phyloP scores from a whole-genome alignment of 2,329 filamentous ascomycete species.

The Allantophomopsis lycopodina region DNA sequence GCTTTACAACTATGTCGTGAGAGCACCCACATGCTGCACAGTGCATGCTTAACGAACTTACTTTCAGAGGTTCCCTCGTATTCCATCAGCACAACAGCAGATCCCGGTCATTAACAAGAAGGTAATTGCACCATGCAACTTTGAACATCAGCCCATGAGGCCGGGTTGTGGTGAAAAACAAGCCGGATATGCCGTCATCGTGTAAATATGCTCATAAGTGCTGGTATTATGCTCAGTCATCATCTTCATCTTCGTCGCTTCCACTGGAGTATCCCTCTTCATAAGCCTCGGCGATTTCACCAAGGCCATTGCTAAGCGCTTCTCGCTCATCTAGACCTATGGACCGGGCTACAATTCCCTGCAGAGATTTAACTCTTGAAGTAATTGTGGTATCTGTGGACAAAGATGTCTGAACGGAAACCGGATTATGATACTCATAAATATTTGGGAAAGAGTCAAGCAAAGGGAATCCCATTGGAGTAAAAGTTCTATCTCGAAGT shows the following conservation, averaged over 20 bases:
- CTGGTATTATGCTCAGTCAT: conserved; percentile 7
- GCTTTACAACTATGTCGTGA: too few relatives aligned
- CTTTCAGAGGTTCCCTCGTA: neutral
- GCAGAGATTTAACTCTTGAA: conserved; percentile 50
- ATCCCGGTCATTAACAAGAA: neutral
- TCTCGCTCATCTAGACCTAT: conserved; percentile 72
- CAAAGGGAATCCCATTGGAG: conserved; percentile 53
- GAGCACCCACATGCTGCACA: too few relatives aligned
- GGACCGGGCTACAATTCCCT: conserved; percentile 46
- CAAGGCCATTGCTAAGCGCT: conserved; percentile 64
- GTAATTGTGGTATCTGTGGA: conserved; percentile 66
- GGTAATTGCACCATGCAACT: neutral
- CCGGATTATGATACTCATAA: conserved; percentile 30
- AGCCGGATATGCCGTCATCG: neutral
- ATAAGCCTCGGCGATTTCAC: conserved; percentile 77
- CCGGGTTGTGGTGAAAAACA: neutral
- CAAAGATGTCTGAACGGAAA: conserved; percentile 45
- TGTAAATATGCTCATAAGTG: neutral
- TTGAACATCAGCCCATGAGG: neutral
- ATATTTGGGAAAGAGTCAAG: conserved; percentile 76
- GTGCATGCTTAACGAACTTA: too few relatives aligned
- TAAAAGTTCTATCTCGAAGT: conserved; percentile 14
- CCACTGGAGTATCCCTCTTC: conserved; percentile 77
- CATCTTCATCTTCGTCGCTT: conserved; percentile 55
- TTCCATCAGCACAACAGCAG: neutral